Evolutionary conservation across 2,329 filamentous ascomycete genomes (phyloP), one percentile per base, ranked within the genome.

Genomic region (Lachnellula hyalina): DNA sequence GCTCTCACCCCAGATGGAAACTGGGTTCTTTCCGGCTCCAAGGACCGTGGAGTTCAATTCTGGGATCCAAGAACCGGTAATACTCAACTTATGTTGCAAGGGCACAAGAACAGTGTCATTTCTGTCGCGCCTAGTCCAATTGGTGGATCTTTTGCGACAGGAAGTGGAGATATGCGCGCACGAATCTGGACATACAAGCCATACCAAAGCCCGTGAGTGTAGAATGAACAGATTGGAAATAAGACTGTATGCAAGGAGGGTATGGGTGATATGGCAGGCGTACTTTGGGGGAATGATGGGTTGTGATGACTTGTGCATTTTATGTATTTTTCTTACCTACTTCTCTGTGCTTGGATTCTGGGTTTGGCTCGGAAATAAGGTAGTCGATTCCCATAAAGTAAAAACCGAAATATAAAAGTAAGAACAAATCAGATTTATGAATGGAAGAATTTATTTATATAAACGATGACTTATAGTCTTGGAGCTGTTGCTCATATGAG

Each of bases 41-140:
- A 99, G 77, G 94, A 99, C 69, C 84, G 94, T 50, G 93, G 94
- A 48, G 94, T 99, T 21, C 94, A 97, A 70, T 97, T 99, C 79
- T 99, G 94, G 94, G 93, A 99, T 69, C 93, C 94, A 19, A 83
- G 87, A 66, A 96, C 91, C 19, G 94, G 93, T 36, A 87, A 89
- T 63, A 95, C 93, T 1, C 93, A 97, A 74, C 87, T 99, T 71
- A 97, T 97, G 94, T 82, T 99, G 59, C 94, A 97, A 73, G 94
- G 94, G 25, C 94, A 99, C 72, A 97, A 97, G 80, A 97, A 97
- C 74, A 96, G 90, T 11, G 94, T 99, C 65, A 97, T 97, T 67
- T 96, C 92, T 2, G 94, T 99, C 51, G 93, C 94, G 1, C 94
- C 94, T 21, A 96, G 91, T 72, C 94, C 94, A 15, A 63, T 60